phyloP scores from a whole-genome alignment of 225 moss, liverwort and hornwort genomes.

The Bryoerythrophyllum caledonicum region DNA sequence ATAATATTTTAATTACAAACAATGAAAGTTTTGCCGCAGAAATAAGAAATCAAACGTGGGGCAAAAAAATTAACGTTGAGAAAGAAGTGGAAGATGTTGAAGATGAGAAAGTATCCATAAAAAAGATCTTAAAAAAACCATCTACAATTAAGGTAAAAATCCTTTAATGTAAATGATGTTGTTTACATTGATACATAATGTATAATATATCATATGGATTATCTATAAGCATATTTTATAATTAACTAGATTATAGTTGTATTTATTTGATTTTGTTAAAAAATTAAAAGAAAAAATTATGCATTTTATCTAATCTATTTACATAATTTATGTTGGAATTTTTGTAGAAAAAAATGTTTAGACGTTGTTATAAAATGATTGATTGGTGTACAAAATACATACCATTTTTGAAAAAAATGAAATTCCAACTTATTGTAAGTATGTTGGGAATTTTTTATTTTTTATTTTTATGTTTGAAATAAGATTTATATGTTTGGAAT shows the following conservation, averaged over 20 bases:
- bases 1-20: constrained; percentile 69
- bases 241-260: not conserved
- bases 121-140: not conserved
- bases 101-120: constrained; percentile 1
- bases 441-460: not conserved
- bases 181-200: accelerated
- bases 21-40: constrained; percentile 60
- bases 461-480: too few species aligned
- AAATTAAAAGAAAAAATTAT: too few species aligned
- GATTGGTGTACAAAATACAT: constrained; percentile 22
- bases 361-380: not conserved
- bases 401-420: constrained; percentile 9
- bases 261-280: accelerated
- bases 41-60: constrained; percentile 60
- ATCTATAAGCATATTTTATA: accelerated
- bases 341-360: constrained; percentile 26
- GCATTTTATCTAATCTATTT: accelerated
- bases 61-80: constrained; percentile 56
- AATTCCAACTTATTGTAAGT: constrained; percentile 34
- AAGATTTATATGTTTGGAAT: too few species aligned
- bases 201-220: not conserved
- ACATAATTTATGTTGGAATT: accelerated
- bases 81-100: constrained; percentile 33
- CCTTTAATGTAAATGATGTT: not conserved
- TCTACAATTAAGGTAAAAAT: constrained; percentile 29